Percentiles rank a stretch among this genome's conserved stretches.
phyloP scores from a whole-genome alignment of 148 eudicot species.

The Fallopia convolvulus region DNA sequence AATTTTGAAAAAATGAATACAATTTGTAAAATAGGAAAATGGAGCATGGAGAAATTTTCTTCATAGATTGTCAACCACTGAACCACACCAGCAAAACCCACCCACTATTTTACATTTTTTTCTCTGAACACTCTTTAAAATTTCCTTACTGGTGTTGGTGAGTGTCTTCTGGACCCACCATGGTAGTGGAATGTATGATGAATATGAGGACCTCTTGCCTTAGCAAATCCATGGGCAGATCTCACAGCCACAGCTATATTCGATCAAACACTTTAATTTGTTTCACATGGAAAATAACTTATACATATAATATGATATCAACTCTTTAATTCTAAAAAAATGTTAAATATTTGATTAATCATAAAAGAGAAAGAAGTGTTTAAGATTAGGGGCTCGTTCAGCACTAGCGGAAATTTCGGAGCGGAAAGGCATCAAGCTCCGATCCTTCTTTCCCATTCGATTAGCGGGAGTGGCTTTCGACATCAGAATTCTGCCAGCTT shows the following conservation, averaged over 20 bases:
- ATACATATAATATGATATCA: background rate
- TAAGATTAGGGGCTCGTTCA: too few species aligned
- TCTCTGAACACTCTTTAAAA: background rate
- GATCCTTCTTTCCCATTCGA: too few species aligned
- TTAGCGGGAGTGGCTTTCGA: too few species aligned
- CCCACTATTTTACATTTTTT: background rate
- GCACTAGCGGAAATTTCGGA: too few species aligned
- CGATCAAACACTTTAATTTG: background rate
- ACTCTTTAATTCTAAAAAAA: background rate
- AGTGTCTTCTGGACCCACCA: slow-evolving; percentile 1
- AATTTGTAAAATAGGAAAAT: background rate
- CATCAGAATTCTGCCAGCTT: too few species aligned
- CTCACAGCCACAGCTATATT: background rate
- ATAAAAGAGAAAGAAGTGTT: too few species aligned
- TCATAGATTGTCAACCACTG: background rate
- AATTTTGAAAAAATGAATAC: background rate
- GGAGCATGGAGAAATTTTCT: background rate
- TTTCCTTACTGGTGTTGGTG: background rate
- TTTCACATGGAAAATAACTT: background rate
- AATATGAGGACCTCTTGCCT: background rate
- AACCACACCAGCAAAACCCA: slow-evolving; percentile 3
- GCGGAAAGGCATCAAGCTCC: too few species aligned
- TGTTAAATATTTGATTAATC: background rate
- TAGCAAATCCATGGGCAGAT: slow-evolving; percentile 5
- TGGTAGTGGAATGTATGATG: slow-evolving; percentile 2